Base-by-base conservation (phyloP, 208 protist species). In the Leishmania lainsoni region DNA sequence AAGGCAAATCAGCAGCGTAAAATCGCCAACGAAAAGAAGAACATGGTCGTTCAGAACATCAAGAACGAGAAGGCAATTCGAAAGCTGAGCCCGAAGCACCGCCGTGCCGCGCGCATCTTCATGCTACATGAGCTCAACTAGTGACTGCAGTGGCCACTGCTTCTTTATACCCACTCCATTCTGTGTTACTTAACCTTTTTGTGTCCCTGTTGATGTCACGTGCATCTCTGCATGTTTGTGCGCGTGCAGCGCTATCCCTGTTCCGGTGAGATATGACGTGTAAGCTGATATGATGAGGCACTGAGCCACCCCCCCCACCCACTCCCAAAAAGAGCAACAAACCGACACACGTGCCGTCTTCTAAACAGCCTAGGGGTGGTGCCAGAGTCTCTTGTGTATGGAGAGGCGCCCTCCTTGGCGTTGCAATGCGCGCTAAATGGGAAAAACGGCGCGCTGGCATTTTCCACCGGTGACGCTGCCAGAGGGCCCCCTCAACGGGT, bases 11-110 rank as follows among this genome's bases (percentile, higher is more conserved):
- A 83, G 51, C 85, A 91, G 81, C 89, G 94, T 54, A 96, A 95
- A 77, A 45, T 84, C 26, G 94, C 94, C 68, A 98, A 98, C 77
- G 94, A 98, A 81, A 91, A 91, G 75, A 98, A 96, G 83, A 96
- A 91, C 77, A 96, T 98, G 93, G 94, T 98, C n/a, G 93, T 96
- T 16, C 94, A 98, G 82, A 96, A 86, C 45, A 98, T 98, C 75
- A 95, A 90, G 63, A 98, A 98, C 70, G 94, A 96, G 17, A 95
- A 96, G 86, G 93, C 93, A 9, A 96, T 98, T 61, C 84, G 87
- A 16, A 98, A 98, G 80, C 83, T 98, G 32, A 98, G 93, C 84
- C 94, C 94, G 6, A 98, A 96, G 86, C 94, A 98, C 85, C 92
- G 94, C 52, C 91, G 91, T 54, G 83, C 88, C 16, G 94, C 94